Conservation (phyloP, 306 rosid species). For the apple (Malus domestica) region DNA sequence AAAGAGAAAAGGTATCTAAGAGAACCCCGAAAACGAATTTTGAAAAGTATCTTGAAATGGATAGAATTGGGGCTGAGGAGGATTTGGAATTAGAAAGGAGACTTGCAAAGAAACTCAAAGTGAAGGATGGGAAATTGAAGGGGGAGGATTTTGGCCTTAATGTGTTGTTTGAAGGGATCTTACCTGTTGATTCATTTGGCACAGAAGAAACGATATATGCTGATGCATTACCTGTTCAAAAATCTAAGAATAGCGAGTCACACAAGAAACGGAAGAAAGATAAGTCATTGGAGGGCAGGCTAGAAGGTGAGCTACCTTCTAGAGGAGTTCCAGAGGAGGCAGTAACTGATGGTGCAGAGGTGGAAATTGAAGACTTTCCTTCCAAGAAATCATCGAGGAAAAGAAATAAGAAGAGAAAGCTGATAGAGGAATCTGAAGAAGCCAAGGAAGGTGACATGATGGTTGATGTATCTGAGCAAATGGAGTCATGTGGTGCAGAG, state of each 20-base stretch:
- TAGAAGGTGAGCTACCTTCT: conserved; percentile 17
- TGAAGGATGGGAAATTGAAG: conserved; percentile 63
- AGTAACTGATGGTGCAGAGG: conserved; percentile 22
- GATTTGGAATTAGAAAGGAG: conserved; percentile 75
- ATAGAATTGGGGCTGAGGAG: conserved; percentile 21
- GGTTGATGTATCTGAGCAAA: conserved; percentile 9
- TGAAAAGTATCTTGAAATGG: conserved; percentile 33
- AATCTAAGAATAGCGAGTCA: conserved; percentile 21
- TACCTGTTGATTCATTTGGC: conserved; percentile 34
- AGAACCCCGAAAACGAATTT: conserved; percentile 34
- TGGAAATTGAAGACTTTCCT: conserved; percentile 24
- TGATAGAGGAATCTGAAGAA: conserved; percentile 21
- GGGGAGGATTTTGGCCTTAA: conserved; percentile 68
- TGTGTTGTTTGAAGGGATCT: conserved; percentile 47
- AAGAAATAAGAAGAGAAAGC: conserved; percentile 43
- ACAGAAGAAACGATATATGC: conserved; percentile 19
- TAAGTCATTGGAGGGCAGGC: conserved; percentile 19
- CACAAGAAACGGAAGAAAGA: conserved; percentile 30
- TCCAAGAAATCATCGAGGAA: conserved; percentile 14
- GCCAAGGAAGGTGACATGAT: conserved; percentile 12
- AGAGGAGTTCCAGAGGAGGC: background rate
- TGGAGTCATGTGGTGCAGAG: conserved; percentile 13
- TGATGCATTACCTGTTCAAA: conserved; percentile 26
- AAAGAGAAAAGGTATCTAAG: conserved; percentile 22
- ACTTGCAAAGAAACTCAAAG: conserved; percentile 82